Evolutionary conservation across 768 basidiomycete genomes (phyloP), one percentile per base, ranked within the genome.

Genomic region (Leccinellum luteum): DNA sequence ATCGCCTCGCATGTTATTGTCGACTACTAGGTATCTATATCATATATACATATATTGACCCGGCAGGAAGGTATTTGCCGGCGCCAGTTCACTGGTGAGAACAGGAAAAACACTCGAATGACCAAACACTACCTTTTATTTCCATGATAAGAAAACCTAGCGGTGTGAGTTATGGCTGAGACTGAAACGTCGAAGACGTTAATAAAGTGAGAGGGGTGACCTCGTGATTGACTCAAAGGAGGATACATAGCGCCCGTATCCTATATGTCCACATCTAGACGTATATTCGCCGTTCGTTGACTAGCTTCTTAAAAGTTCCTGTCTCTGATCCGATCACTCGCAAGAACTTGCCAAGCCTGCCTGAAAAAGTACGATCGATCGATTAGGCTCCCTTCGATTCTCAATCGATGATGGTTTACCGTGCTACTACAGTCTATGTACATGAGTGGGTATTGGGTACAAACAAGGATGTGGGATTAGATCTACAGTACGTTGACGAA

Each of bases 401-500:
- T 31, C 30, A 4, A 35, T 35, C 15, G 53, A 52, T 41, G n/a
- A 19, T 34, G 23, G n/a, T 44, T 45, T 41, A 54, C 58, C 52
- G 55, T 51, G 54, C 59, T 49, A 55, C 48, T 54, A 58, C 56
- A 57, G 45, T 55, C 64, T 61, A 67, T 61, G 52, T 3, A 61
- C 52, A 44, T 41, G 38, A 14, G 44, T 21, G 13, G 52, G 57
- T 57, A 60, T 61, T 48, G 3, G 6, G 55, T 63, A 61, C 48
- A 44, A 51, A 41, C 54, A 58, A 30, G 35, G 32, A 56, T 23
- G 52, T 55, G 52, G 21, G 43, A 44, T 59, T n/a, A 59, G 45
- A 59, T 69, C 61, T 66, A 70, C 56, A 68, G 49, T 51, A 55
- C 23, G 15, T 31, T 27, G 54, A 62, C 7, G 38, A 57, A 68